Base-by-base conservation (phyloP, 345 rosid genomes). In the Heritiera fomes region DNA sequence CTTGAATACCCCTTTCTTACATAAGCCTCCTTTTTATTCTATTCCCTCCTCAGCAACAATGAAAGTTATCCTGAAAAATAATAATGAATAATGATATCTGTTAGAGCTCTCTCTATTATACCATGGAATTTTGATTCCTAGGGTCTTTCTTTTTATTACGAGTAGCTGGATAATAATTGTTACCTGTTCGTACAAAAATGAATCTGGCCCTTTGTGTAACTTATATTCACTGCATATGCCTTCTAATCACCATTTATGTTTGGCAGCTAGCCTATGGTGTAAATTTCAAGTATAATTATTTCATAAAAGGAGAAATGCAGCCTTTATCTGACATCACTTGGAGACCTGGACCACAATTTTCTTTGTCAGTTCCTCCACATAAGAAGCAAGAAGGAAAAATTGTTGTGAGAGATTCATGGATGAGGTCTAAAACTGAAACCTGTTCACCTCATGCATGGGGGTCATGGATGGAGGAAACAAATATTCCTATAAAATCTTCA, bases 331-430 rank as follows among this genome's bases (percentile, higher is more conserved):
- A 91, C 76, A 64, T 90, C 81, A 78, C 83, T 53, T 93, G 97
- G 99, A 91, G 98, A 85, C 86, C 90, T 30, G 97, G 99, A 63
- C 98, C 99, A 60, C 87, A 89, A 67, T 90, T 87, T 88, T 93
- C 99, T 40, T 68, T 95, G 62, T 83, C 89, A 49, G 81, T 92
- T 61, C 98, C 98, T 46, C 73, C 80, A 63, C 77, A 58, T 77
- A 58, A 77, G 82, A 82, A 81, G 58, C 80, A 80, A 65, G 91
- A 90, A 62, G 59, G 76, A 72, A 86, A 86, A 73, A 45, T 92
- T 43, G 14, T 86, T 74, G 90, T 93, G 73, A 93, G 93, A 84
- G 99, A 95, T 92, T 88, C 87, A n/a, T 95, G 98, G 99, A 83
- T 78, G 81, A 87, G 88, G 80, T 75, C 61, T 84, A 84, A 82